Conservation (phyloP, 768 basidiomycete genomes). For the Dictyophora rubrovolvata region DNA sequence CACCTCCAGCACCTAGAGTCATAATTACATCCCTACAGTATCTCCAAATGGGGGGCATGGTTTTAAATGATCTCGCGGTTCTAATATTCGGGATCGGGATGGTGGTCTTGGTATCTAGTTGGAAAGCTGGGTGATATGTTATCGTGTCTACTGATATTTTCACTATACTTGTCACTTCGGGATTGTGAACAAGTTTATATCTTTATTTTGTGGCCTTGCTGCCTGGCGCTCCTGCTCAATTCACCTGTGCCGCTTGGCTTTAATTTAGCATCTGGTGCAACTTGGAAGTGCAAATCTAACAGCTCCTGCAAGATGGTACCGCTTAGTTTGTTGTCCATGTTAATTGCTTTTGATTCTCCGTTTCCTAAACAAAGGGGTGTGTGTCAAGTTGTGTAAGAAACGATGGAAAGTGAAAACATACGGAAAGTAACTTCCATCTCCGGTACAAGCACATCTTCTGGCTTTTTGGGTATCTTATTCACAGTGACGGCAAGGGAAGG, state of each 20-base stretch:
- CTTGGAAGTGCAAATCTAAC: conserved; percentile 54
- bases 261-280: conserved; percentile 24
- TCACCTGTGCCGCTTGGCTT: conserved; percentile 23
- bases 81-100: conserved; percentile 65
- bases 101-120: conserved; percentile 44
- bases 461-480: conserved; percentile 41
- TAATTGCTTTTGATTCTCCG: conserved; percentile 28
- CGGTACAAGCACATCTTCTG: conserved; percentile 47
- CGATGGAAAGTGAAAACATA: conserved; percentile 28
- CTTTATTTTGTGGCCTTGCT: background rate
- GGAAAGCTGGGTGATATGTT: conserved; percentile 21
- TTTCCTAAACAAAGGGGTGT: conserved; percentile 23
- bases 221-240: background rate
- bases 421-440: conserved; percentile 54
- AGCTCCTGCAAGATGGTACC: conserved; percentile 57
- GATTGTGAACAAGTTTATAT: background rate
- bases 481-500: conserved; percentile 55
- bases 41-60: conserved; percentile 51
- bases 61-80: conserved; percentile 64
- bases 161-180: background rate
- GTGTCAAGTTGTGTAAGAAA: background rate
- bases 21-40: conserved; percentile 58
- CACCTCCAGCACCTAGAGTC: conserved; percentile 50
- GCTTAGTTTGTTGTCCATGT: conserved; percentile 62
- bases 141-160: conserved; percentile 3